Evolutionary conservation across 345 rosid genomes (phyloP).

Genomic region (Dimocarpus longan): DNA sequence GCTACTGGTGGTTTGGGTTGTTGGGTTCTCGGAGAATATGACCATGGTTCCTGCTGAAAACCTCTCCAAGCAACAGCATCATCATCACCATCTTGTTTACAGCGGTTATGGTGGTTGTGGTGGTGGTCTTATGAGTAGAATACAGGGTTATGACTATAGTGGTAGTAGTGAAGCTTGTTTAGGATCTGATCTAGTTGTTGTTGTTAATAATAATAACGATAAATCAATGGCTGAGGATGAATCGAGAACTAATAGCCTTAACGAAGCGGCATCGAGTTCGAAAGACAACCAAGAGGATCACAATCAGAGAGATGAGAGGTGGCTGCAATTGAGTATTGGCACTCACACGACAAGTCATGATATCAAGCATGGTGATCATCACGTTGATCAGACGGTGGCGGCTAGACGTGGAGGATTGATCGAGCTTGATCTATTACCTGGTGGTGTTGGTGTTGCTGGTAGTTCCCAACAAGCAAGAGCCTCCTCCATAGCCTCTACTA

Average conservation of each 20-base stretch:
- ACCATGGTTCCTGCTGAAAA: slow-evolving; percentile 72
- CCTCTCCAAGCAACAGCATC: slow-evolving; percentile 30
- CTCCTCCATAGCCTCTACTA: slow-evolving; percentile 35
- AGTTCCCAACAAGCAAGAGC: slow-evolving; percentile 27
- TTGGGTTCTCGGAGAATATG: slow-evolving; percentile 46
- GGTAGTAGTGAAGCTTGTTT: slow-evolving; percentile 37
- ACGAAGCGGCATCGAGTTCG: slow-evolving; percentile 61
- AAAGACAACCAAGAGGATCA: slow-evolving; percentile 46
- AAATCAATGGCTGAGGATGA: slow-evolving; percentile 83
- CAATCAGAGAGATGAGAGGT: slow-evolving; percentile 51
- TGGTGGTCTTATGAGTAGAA: slow-evolving; percentile 51
- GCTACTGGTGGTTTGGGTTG: slow-evolving; percentile 32
- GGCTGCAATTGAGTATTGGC: slow-evolving; percentile 89
- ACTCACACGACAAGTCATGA: slow-evolving; percentile 34
- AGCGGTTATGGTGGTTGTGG: slow-evolving; percentile 39
- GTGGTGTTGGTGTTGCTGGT: slow-evolving; percentile 19
- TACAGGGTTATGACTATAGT: slow-evolving; percentile 48
- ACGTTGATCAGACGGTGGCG: slow-evolving; percentile 35
- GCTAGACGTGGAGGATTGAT: slow-evolving; percentile 35
- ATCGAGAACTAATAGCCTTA: slow-evolving; percentile 65
- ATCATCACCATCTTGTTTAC: slow-evolving; percentile 15
- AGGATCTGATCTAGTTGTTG: slow-evolving; percentile 53
- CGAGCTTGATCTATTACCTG: slow-evolving; percentile 72
- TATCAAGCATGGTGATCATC: slow-evolving; percentile 17
- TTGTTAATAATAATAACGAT: not conserved